Evolutionary conservation across 129 eudicot genomes (phyloP).

Genomic region (Pulicaria dysenterica): DNA sequence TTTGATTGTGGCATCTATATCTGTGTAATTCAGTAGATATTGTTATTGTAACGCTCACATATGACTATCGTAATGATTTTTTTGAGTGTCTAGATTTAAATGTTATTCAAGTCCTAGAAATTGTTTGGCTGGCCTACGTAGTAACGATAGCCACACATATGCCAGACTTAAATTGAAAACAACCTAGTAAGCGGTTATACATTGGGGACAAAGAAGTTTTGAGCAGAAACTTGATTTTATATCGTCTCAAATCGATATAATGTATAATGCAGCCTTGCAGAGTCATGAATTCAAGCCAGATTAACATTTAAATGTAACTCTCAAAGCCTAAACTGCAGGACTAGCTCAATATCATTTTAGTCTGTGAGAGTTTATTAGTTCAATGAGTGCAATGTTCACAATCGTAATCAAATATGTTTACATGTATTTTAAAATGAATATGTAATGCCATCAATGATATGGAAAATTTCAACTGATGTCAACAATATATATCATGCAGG

Average conservation of each 20-base stretch:
- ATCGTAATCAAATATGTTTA: too few relatives aligned
- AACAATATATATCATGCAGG: slow-evolving; percentile 29
- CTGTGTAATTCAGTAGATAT: not conserved
- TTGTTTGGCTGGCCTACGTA: not conserved
- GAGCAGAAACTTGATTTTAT: not conserved
- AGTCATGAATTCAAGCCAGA: not conserved
- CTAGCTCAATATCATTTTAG: not conserved
- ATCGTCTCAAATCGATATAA: not conserved
- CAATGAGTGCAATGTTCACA: not conserved
- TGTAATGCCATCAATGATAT: not conserved
- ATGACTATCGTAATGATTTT: not conserved
- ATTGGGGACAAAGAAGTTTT: too few relatives aligned
- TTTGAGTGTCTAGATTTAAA: not conserved
- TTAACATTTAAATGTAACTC: not conserved
- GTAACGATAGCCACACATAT: too few relatives aligned
- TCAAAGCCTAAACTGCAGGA: not conserved
- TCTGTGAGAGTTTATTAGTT: not conserved
- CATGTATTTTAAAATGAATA: not conserved
- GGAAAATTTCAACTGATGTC: slow-evolving; percentile 15
- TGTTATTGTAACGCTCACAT: slow-evolving; percentile 12
- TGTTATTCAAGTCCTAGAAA: not conserved
- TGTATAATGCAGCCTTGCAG: slow-evolving; percentile 3
- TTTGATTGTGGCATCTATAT: too few relatives aligned
- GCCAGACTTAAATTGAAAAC: too few relatives aligned
- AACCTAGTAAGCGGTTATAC: too few relatives aligned